Base-by-base conservation (phyloP, 2,329 filamentous ascomycete genomes). In the Hymenoscyphus albidus region DNA sequence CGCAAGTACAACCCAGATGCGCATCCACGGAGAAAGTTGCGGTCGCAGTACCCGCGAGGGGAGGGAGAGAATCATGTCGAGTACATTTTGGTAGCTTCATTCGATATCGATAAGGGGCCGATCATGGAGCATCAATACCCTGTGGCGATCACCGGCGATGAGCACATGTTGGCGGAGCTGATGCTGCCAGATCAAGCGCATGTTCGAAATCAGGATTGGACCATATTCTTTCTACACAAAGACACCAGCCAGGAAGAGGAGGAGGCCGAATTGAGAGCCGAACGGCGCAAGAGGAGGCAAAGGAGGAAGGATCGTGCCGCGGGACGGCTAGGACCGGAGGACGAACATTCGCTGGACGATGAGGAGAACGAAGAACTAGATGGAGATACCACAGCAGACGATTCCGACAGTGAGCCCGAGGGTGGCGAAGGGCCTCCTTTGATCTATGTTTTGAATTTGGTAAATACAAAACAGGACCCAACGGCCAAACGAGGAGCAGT, bases 51-150 rank as follows among this genome's bases (percentile, higher is more conserved):
- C 73, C 90, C 90, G 16, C 82, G 87, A n/a, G 83, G 88, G 64
- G 85, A 87, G 12, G 80, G 82, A 5, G 90, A 98, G 76, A 96
- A 95, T 73, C 95, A 99, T 88, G 95, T 99, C 78, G 95, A 99
- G 76, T 99, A 98, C 75, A 98, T 99, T 62, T 82, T 99, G 62
- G 95, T 99, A 62, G 95, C 95, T 3, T 96, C 93, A 2, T 99
- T 99, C 78, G 93, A 98, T 77, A 96, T 98, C 73, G 94, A 98
- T 77, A 88, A 92, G 62, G 95, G 95, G 2, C 94, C 94, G 58
- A 88, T 97, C 72, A 98, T 99, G 95, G 95, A 99, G 76, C 93
- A 99, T 76, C 95, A 99, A 76, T 99, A 94, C 75, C 95, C 95
- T 0, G 89, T 92, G 54, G 88, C 94, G 60, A 98, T 99, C 68